Conservation (phyloP, 1,284 basidiomycete genomes). For the Naganishia cerealis region DNA sequence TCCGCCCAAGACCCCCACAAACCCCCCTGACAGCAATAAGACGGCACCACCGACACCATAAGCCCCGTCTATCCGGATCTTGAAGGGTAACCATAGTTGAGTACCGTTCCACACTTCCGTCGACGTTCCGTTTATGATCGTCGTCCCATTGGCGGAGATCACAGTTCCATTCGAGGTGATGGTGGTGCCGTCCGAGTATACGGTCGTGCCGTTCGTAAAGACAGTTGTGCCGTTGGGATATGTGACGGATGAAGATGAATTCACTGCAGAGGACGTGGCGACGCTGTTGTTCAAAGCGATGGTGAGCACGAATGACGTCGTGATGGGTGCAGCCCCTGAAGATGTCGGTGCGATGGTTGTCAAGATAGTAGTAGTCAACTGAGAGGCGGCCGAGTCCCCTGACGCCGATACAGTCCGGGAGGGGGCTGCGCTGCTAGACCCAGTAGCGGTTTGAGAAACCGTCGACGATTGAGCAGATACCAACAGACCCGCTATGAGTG, state of each 20-base stretch:
- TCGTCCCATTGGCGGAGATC: constrained; percentile 39
- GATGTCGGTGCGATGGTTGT: constrained; percentile 41
- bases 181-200: constrained; percentile 33
- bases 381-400: background rate
- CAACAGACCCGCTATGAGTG: background rate
- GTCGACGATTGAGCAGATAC: constrained; percentile 17
- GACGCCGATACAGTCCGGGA: background rate
- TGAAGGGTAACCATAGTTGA: constrained; percentile 52
- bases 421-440: background rate
- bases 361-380: constrained; percentile 44
- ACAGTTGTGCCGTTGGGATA: constrained; percentile 37
- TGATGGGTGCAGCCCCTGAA: constrained; percentile 38
- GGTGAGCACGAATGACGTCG: constrained; percentile 45
- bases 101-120: constrained; percentile 46
- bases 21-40: constrained; percentile 83
- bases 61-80: constrained; percentile 77
- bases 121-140: constrained; percentile 34
- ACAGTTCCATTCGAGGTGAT: constrained; percentile 34
- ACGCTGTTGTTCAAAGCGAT: constrained; percentile 43
- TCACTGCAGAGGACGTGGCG: constrained; percentile 31
- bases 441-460: background rate
- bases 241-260: constrained; percentile 33
- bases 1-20: constrained; percentile 85
- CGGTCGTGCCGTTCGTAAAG: constrained; percentile 33
- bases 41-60: constrained; percentile 85